A percentile compares a stretch with the other conserved stretches of the same genome.
phyloP scores from a whole-genome alignment of 192 early-diverging fungal genomes.

The Backusella tuberculispora region DNA sequence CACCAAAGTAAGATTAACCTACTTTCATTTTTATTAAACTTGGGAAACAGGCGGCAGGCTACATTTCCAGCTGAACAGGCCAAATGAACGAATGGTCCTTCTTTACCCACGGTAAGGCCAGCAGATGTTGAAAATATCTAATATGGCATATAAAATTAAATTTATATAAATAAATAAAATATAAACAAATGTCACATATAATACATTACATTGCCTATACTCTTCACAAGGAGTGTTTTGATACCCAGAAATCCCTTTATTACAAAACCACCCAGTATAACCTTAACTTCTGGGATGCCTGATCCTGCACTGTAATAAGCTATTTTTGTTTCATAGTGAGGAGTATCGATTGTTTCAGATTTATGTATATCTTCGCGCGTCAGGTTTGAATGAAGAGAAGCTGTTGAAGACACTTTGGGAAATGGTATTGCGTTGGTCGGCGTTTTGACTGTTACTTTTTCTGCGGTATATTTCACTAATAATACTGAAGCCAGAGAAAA shows the following conservation, averaged over 20 bases:
- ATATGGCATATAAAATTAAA: neutral
- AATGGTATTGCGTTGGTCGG: constrained; percentile 20
- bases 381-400: constrained; percentile 20
- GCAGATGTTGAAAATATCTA: constrained; percentile 81
- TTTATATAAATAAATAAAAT: neutral
- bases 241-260: constrained; percentile 91
- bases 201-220: constrained; percentile 76
- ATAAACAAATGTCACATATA: constrained; percentile 3
- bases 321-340: constrained; percentile 54
- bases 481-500: constrained; percentile 64
- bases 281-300: constrained; percentile 96
- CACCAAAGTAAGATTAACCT: constrained; percentile 6
- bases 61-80: constrained; percentile 91
- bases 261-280: constrained; percentile 92
- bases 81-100: constrained; percentile 94
- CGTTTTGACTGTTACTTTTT: constrained; percentile 30
- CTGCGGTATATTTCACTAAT: constrained; percentile 63
- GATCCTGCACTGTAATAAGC: constrained; percentile 90
- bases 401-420: constrained; percentile 12
- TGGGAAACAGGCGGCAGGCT: constrained; percentile 83
- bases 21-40: constrained; percentile 90
- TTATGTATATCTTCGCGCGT: neutral
- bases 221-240: constrained; percentile 90
- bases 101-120: constrained; percentile 87
- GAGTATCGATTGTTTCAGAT: neutral